A percentile compares a stretch with the other conserved stretches of the same genome.
Evolutionary conservation across 2,329 filamentous ascomycete species (phyloP).

Genomic region (Coniosporium tulheliwenetii): DNA sequence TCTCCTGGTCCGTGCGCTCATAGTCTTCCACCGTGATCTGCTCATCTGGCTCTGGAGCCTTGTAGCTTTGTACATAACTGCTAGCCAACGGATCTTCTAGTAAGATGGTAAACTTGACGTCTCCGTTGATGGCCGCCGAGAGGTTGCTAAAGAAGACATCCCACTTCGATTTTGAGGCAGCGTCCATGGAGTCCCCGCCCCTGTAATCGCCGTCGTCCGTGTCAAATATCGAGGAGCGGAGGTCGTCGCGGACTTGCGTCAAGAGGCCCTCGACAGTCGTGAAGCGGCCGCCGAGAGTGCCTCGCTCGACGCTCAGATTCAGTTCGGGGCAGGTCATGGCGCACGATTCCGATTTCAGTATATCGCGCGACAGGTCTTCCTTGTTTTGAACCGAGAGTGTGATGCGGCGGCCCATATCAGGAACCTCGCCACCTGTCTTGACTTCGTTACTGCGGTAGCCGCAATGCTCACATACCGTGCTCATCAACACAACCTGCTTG

Average conservation of each 20-base stretch:
- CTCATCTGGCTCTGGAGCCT: slow-evolving; percentile 64
- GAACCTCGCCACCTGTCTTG: slow-evolving; percentile 89
- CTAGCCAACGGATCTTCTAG: slow-evolving; percentile 80
- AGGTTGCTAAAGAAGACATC: slow-evolving; percentile 64
- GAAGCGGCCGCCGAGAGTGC: slow-evolving; percentile 88
- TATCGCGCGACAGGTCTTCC: slow-evolving; percentile 74
- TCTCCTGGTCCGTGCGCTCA: slow-evolving; percentile 74
- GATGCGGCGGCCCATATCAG: slow-evolving; percentile 71
- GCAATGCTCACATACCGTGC: slow-evolving; percentile 78
- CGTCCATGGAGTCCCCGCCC: slow-evolving; percentile 65
- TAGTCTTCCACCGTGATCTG: slow-evolving; percentile 75
- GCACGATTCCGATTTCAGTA: slow-evolving; percentile 92
- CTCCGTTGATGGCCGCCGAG: slow-evolving; percentile 62
- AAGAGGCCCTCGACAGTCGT: slow-evolving; percentile 91
- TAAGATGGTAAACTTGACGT: slow-evolving; percentile 66
- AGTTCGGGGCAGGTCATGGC: slow-evolving; percentile 77
- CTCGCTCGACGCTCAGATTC: slow-evolving; percentile 73
- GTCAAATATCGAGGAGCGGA: slow-evolving; percentile 78
- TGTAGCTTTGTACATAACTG: slow-evolving; percentile 84
- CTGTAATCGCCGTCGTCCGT: slow-evolving; percentile 37
- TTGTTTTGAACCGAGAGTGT: slow-evolving; percentile 53
- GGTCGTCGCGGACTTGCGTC: slow-evolving; percentile 80
- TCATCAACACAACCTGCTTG: slow-evolving; percentile 94
- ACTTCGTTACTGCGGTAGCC: slow-evolving; percentile 89
- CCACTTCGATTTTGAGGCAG: slow-evolving; percentile 57